Base-by-base conservation (phyloP, 2,329 filamentous ascomycete species). In the Sporothrix sp. region DNA sequence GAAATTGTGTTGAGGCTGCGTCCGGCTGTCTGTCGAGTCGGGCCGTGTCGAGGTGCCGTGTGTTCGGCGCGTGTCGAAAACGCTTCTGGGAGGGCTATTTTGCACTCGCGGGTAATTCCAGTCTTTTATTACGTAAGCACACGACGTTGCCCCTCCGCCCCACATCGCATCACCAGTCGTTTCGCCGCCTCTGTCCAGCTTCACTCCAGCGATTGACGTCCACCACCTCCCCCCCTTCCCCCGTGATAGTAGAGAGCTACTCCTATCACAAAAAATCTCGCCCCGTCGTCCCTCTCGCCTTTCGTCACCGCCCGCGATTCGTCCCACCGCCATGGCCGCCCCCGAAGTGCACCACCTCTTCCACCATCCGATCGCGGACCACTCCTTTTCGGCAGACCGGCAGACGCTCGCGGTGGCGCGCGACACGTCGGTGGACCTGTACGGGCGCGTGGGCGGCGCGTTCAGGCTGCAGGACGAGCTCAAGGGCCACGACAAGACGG, bases 311-410 rank as follows among this genome's bases (percentile, higher is more conserved):
- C 3, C 8, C 16, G 23, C 3, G 16, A 23, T 23, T 53, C 32
- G 48, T 45, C 48, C 16, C 48, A 49, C 56, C 66, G 76, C 48
- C 54, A 97, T 97, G 91, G 75, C 87, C 50, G 68, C 84, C 54
- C 87, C 90, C 58, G 87, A 97, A 76, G 86, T 95, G 53, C 88
- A 97, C 71, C 90, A 97, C 64, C 84, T 98, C 58, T 98, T 98
- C 73, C 89, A 97, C 73, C 82, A 85, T 60, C 89, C 91, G 55
- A 96, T 98, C 64, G 87, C 88, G 59, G 93, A 98, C 74, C 93
- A 98, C 70, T 96, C 91, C 52, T 98, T 98, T 79, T 95, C 90
- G 58, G 82, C 88, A 56, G 93, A 98, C 71, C 87, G 83, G 65
- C 74, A 82, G 66, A 90, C 85, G 25, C 78, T 98, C 52, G 93